Conservation (phyloP, 331 rosid species). For the Rhamnella rubrinervis region DNA sequence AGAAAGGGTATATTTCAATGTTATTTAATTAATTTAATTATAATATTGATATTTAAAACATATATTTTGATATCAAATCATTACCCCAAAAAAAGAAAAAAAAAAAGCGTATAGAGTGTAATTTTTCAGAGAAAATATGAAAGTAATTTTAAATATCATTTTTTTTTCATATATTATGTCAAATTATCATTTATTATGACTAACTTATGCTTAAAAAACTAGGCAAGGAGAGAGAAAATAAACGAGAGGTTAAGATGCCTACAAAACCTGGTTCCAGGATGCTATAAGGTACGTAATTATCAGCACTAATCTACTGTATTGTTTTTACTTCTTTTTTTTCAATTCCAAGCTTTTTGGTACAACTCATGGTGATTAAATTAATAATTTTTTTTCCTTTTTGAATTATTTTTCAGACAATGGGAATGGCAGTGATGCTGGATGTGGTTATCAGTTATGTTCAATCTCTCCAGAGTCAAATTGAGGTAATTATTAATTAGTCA, state of each 20-base stretch:
- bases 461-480: slow-evolving; percentile 55
- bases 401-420: slow-evolving; percentile 36
- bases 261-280: slow-evolving; percentile 44
- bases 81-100: no score
- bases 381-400: neutral
- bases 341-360: neutral
- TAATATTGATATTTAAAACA: neutral
- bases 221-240: slow-evolving; percentile 43
- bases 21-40: neutral
- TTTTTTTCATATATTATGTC: neutral
- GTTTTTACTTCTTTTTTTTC: neutral
- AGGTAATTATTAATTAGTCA: slow-evolving; percentile 29
- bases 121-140: no score
- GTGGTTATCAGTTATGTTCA: slow-evolving; percentile 43
- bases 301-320: neutral
- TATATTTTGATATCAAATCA: neutral
- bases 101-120: no score
- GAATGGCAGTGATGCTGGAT: slow-evolving; percentile 52
- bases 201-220: neutral
- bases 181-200: neutral
- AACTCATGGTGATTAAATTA: neutral
- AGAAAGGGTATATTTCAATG: slow-evolving; percentile 32
- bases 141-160: neutral
- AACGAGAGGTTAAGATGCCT: slow-evolving; percentile 39
- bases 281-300: slow-evolving; percentile 36